Percentiles rank a stretch among this genome's conserved stretches.
Conservation (phyloP, 345 rosid species). For the Brassica incana region DNA sequence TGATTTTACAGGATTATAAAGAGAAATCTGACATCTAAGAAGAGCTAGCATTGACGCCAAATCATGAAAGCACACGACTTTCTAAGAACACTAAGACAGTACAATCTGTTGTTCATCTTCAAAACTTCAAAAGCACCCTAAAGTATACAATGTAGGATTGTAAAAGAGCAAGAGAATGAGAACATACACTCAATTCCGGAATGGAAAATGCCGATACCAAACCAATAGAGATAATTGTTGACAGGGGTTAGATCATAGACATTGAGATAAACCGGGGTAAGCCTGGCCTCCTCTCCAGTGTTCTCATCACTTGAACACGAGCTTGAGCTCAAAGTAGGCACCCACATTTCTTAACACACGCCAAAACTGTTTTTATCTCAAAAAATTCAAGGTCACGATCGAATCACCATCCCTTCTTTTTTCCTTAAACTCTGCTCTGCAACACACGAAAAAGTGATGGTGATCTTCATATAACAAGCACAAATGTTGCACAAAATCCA, state of each 20-base stretch:
- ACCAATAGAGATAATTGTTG: slow-evolving; percentile 84
- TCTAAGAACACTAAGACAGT: too few relatives aligned
- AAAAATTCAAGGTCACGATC: slow-evolving; percentile 5
- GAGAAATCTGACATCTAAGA: too few relatives aligned
- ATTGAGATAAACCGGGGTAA: slow-evolving; percentile 68
- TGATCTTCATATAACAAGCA: slow-evolving; percentile 6
- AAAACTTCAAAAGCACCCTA: neutral
- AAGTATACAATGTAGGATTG: too few relatives aligned
- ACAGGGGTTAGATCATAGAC: slow-evolving; percentile 90
- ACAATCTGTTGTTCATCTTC: too few relatives aligned
- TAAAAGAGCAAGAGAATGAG: neutral
- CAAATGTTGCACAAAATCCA: neutral
- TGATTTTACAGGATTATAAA: too few relatives aligned
- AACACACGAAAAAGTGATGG: neutral
- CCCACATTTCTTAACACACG: slow-evolving; percentile 54
- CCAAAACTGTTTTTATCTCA: neutral
- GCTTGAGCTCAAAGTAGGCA: slow-evolving; percentile 62
- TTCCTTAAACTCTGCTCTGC: slow-evolving; percentile 32
- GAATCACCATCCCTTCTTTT: slow-evolving; percentile 19
- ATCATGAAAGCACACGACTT: too few relatives aligned
- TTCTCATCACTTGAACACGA: slow-evolving; percentile 50
- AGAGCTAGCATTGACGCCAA: too few relatives aligned
- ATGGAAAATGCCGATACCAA: slow-evolving; percentile 92
- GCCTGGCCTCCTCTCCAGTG: slow-evolving; percentile 37
- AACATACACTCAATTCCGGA: slow-evolving; percentile 85